A percentile compares a stretch with the other conserved stretches of the same genome.
Evolutionary conservation across 2,329 filamentous ascomycete species (phyloP).

Genomic region (Sclerotinia sclerotiorum): DNA sequence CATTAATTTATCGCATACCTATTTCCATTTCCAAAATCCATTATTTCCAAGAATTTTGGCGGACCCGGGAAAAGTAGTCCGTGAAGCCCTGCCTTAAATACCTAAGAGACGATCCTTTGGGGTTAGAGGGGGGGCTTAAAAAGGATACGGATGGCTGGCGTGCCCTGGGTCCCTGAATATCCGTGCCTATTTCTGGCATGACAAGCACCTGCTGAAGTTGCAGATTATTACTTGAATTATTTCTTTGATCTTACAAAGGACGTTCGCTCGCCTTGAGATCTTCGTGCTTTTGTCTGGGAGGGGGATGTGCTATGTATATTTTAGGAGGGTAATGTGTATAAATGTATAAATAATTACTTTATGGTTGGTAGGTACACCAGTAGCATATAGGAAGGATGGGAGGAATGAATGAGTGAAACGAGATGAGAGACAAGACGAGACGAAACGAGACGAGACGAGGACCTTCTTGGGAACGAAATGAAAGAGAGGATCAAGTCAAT

Average conservation of each 20-base stretch:
- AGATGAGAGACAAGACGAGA: constrained; percentile 9
- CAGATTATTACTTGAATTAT: constrained; percentile 1
- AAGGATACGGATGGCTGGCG: constrained; percentile 13
- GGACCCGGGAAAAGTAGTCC: constrained; percentile 1
- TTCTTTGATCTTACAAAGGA: neutral
- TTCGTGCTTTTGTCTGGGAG: neutral
- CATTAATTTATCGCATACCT: neutral
- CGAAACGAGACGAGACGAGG: neutral
- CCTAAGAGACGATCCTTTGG: constrained; percentile 18
- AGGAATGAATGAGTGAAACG: constrained; percentile 14
- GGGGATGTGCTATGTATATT: neutral
- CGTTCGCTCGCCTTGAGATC: neutral
- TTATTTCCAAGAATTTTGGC: neutral
- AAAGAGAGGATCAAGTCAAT: neutral
- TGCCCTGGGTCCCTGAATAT: constrained; percentile 22
- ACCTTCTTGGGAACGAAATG: neutral
- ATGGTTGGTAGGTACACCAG: neutral
- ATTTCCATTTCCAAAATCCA: neutral
- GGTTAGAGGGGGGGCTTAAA: constrained; percentile 3
- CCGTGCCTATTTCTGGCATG: constrained; percentile 19
- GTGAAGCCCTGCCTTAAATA: neutral
- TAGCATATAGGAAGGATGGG: constrained; percentile 16
- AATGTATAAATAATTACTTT: neutral
- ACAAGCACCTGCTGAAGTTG: too few species aligned
- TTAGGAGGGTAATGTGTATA: too few species aligned